Percentiles rank a stretch among this genome's conserved stretches.
Evolutionary conservation across 179 eudicot genomes (phyloP).

Genomic region (Actinidia arguta): DNA sequence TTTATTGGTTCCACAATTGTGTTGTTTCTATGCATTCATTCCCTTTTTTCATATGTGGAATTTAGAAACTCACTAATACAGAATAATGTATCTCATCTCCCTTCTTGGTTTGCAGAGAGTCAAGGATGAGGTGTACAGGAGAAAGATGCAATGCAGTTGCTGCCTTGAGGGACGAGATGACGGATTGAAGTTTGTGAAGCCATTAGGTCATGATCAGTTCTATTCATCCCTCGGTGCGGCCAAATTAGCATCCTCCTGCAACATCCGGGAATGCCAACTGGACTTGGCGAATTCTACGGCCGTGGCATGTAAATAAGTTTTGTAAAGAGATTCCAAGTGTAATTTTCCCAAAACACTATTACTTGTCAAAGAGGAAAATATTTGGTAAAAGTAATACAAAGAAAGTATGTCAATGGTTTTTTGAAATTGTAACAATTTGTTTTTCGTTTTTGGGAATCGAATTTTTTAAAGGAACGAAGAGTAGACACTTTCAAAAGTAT

Average conservation of each 20-base stretch:
- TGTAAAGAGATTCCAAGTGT: no score
- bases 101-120: constrained; percentile 47
- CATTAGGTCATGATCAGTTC: constrained; percentile 57
- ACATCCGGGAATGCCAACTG: neutral
- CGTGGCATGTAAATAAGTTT: no score
- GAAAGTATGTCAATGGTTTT: no score
- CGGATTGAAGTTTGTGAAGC: constrained; percentile 43
- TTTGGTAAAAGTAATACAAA: no score
- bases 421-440: no score
- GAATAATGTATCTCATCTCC: neutral
- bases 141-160: constrained; percentile 40
- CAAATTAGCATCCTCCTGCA: neutral
- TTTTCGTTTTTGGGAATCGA: no score
- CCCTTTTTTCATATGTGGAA: neutral
- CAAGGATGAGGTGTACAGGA: constrained; percentile 58
- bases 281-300: neutral
- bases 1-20: neutral
- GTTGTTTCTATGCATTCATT: no score
- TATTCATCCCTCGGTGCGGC: constrained; percentile 8
- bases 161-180: constrained; percentile 31
- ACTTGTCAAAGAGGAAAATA: no score
- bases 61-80: neutral
- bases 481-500: no score
- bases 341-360: no score
- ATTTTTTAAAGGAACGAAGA: no score